Percentiles rank a stretch among this genome's conserved stretches.
Conservation (phyloP, 257 asterid genomes). For the Lantana camara region DNA sequence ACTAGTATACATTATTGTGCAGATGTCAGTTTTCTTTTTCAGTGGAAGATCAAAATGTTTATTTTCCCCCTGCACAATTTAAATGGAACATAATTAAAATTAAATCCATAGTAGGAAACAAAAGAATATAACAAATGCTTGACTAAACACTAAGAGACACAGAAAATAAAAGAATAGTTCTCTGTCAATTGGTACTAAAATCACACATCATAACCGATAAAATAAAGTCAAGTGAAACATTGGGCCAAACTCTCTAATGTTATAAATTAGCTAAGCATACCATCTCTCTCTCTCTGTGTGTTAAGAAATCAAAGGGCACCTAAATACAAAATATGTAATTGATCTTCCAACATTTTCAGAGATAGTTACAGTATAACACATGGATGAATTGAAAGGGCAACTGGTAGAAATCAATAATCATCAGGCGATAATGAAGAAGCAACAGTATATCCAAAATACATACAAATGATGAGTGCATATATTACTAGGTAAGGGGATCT, state of each 20-base stretch:
- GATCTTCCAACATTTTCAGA: background rate
- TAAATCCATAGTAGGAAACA: slow-evolving; percentile 17
- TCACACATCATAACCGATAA: background rate
- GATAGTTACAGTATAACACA: background rate
- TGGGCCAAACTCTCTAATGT: background rate
- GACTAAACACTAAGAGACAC: slow-evolving; percentile 12
- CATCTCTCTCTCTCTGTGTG: too few relatives aligned
- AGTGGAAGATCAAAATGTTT: slow-evolving; percentile 76
- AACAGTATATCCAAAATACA: background rate
- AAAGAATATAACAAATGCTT: slow-evolving; percentile 25
- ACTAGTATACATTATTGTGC: slow-evolving; percentile 98
- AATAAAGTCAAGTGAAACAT: background rate
- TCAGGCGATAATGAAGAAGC: too few relatives aligned
- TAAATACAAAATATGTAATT: background rate
- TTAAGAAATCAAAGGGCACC: too few relatives aligned
- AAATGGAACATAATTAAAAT: slow-evolving; percentile 21
- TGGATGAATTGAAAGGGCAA: background rate
- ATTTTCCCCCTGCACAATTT: slow-evolving; percentile 67
- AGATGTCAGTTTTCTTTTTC: slow-evolving; percentile 78
- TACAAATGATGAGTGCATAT: background rate
- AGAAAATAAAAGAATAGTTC: slow-evolving; percentile 12
- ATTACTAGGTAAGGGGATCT: background rate
- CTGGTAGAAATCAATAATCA: background rate
- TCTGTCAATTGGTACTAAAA: background rate
- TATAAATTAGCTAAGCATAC: slow-evolving; percentile 5